Conservation (phyloP, 2,329 filamentous ascomycete genomes). For the Neofusicoccum umdonicola region DNA sequence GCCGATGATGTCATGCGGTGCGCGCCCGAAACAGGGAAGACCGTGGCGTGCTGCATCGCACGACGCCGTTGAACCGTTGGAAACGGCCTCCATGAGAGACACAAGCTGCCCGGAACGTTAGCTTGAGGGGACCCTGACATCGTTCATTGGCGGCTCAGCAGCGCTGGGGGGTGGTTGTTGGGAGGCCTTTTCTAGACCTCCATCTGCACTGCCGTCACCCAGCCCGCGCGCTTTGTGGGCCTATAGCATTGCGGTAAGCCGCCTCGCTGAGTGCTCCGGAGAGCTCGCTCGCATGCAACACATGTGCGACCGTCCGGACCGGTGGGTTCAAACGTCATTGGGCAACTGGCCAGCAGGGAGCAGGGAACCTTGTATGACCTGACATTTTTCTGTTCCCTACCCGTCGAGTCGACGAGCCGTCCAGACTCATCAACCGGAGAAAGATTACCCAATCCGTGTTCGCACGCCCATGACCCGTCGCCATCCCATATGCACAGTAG, state of each 20-base stretch:
- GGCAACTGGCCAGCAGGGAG: background rate
- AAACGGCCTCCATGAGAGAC: background rate
- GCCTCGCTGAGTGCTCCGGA: background rate
- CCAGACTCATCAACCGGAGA: background rate
- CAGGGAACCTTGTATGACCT: slow-evolving; percentile 4
- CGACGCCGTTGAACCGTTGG: background rate
- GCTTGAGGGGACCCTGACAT: background rate
- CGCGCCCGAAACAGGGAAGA: slow-evolving; percentile 5
- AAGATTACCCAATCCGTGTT: slow-evolving; percentile 4
- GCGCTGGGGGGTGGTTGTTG: background rate
- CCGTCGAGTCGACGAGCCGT: background rate
- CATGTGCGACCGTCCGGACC: background rate
- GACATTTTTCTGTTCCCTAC: slow-evolving; percentile 3
- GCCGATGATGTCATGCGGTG: slow-evolving; percentile 16
- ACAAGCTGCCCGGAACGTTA: background rate
- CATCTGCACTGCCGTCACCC: background rate
- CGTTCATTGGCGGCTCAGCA: background rate
- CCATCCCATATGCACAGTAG: slow-evolving; percentile 13
- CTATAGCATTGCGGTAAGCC: no score
- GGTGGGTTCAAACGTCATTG: background rate
- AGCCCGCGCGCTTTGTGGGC: no score
- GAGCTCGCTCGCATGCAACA: background rate
- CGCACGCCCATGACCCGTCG: slow-evolving; percentile 5
- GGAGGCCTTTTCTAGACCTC: background rate
- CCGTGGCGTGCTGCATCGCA: background rate